Evolutionary conservation across 108 stramenopile species (phyloP).

Genomic region (Fragilariopsis cylindrus): DNA sequence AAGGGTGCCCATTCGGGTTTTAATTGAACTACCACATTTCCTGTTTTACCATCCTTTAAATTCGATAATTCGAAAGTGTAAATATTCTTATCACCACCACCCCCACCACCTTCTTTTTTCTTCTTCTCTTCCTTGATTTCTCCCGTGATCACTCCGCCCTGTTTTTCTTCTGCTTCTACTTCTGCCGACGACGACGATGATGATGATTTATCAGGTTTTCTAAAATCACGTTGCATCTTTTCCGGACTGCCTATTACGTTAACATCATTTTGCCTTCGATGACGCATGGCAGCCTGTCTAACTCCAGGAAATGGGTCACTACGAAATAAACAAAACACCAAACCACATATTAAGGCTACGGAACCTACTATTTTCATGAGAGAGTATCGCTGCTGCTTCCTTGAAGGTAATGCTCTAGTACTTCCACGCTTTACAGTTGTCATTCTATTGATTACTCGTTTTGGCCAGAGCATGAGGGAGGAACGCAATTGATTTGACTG

Average conservation of each 20-base stretch:
- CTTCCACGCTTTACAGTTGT: slow-evolving; percentile 33
- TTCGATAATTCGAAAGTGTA: slow-evolving; percentile 31
- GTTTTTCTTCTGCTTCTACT: background rate
- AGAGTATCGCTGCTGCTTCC: slow-evolving; percentile 32
- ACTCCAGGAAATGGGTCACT: slow-evolving; percentile 41
- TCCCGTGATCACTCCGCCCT: background rate
- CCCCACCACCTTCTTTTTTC: background rate
- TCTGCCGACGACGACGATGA: background rate
- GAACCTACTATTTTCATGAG: slow-evolving; percentile 23
- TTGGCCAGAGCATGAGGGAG: slow-evolving; percentile 14
- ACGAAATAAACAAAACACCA: slow-evolving; percentile 17
- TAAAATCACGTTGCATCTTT: slow-evolving; percentile 6
- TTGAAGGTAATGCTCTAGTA: slow-evolving; percentile 1
- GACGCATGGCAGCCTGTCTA: slow-evolving; percentile 27
- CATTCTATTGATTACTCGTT: slow-evolving; percentile 17
- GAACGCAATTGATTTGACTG: too few relatives aligned
- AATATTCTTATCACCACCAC: slow-evolving; percentile 5
- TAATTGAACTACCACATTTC: slow-evolving; percentile 50
- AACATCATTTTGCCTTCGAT: slow-evolving; percentile 23
- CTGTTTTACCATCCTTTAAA: slow-evolving; percentile 36
- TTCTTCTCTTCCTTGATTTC: slow-evolving; percentile 14
- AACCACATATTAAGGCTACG: slow-evolving; percentile 15
- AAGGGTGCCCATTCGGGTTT: slow-evolving; percentile 77
- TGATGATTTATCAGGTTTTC: slow-evolving; percentile 1
- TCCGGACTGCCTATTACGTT: background rate